Conservation (phyloP, 345 rosid genomes). For the Kernera saxatilis region DNA sequence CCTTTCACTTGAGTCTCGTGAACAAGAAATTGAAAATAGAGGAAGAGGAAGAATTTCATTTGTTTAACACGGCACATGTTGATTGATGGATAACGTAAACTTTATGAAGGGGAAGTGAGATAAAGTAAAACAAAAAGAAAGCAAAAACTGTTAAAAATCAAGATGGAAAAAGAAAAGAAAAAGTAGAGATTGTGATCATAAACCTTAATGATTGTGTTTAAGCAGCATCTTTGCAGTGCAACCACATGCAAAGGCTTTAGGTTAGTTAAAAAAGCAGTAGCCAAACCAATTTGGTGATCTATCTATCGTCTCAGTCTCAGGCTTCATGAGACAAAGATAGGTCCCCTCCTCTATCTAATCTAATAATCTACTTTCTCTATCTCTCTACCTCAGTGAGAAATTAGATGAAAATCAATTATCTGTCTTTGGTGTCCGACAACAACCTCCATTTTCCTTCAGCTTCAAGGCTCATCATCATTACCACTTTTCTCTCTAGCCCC, state of each 20-base stretch:
- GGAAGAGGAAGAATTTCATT: not conserved
- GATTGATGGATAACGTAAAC: constrained; percentile 12
- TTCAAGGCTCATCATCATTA: constrained; percentile 42
- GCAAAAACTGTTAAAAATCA: not conserved
- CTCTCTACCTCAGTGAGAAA: not conserved
- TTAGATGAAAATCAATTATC: constrained; percentile 17
- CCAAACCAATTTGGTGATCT: constrained; percentile 8
- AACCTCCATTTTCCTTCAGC: constrained; percentile 37
- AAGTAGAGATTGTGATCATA: constrained; percentile 25
- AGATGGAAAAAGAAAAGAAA: not conserved
- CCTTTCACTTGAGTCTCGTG: constrained; percentile 9
- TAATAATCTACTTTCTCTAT: not conserved
- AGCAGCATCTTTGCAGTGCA: constrained; percentile 23
- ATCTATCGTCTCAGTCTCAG: too few species aligned
- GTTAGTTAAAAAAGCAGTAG: constrained; percentile 13
- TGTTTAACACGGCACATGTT: constrained; percentile 17
- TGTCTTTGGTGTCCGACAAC: constrained; percentile 13
- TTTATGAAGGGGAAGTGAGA: not conserved
- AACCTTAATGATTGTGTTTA: constrained; percentile 30
- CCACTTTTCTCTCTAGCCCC: constrained; percentile 26
- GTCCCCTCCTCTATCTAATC: constrained; percentile 2
- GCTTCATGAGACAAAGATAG: constrained; percentile 9
- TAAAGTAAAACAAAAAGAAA: not conserved
- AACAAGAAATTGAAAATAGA: not conserved
- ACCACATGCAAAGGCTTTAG: constrained; percentile 28